Percentiles rank a stretch among this genome's conserved stretches.
Conservation (phyloP, 2,329 filamentous ascomycete genomes). For the Delphinella strobiligena region DNA sequence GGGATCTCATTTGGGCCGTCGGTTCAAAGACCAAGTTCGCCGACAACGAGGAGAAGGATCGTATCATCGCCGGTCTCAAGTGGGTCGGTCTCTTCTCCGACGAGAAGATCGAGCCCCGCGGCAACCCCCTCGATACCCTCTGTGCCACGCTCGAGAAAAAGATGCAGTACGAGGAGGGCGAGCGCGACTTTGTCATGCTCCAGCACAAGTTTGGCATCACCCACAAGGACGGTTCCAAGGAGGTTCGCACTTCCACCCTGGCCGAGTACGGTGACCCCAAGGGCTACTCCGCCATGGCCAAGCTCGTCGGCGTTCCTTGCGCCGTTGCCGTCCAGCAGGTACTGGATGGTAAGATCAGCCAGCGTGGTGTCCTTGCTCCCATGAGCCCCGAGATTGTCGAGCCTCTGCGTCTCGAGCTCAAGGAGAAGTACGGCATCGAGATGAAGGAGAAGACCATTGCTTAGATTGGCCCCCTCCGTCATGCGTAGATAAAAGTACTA, state of each 20-base stretch:
- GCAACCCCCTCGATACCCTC: constrained; percentile 80
- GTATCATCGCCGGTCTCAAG: constrained; percentile 57
- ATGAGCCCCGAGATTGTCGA: constrained; percentile 60
- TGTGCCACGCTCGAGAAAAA: constrained; percentile 82
- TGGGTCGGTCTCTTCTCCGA: constrained; percentile 62
- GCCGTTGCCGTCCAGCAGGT: constrained; percentile 51
- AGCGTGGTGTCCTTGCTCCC: constrained; percentile 53
- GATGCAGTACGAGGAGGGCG: constrained; percentile 73
- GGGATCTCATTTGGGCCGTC: constrained; percentile 55
- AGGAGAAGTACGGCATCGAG: constrained; percentile 64
- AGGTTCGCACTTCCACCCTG: constrained; percentile 71
- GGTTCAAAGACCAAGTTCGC: constrained; percentile 63
- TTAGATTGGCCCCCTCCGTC: not conserved
- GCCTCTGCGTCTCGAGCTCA: constrained; percentile 65
- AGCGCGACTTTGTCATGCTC: constrained; percentile 72
- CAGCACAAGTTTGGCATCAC: constrained; percentile 80
- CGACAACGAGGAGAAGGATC: constrained; percentile 54
- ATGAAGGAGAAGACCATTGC: constrained; percentile 53
- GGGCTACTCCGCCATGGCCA: constrained; percentile 69
- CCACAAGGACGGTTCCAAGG: constrained; percentile 62
- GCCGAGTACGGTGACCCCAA: constrained; percentile 69
- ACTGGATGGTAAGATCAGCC: constrained; percentile 23
- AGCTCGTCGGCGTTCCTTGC: constrained; percentile 65
- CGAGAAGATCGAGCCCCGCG: constrained; percentile 55
- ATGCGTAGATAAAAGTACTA: not conserved